phyloP scores from a whole-genome alignment of 345 rosid genomes.

The Fremontodendron californicum region DNA sequence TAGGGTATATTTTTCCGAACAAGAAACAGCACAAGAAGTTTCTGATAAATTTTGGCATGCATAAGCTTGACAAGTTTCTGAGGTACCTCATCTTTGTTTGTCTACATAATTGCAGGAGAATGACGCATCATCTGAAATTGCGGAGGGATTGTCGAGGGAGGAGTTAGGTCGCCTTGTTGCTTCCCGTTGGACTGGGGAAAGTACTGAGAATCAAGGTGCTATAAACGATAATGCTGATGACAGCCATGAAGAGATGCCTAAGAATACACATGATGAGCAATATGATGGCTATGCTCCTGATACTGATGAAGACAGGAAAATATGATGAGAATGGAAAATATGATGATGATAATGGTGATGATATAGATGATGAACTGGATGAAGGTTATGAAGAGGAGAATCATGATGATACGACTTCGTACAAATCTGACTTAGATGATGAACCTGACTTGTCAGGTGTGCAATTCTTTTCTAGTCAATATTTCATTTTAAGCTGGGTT shows the following conservation, averaged over 20 bases:
- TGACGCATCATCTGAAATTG: constrained; percentile 38
- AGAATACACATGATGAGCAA: constrained; percentile 40
- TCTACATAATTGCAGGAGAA: constrained; percentile 33
- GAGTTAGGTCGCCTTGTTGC: constrained; percentile 90
- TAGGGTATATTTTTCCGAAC: neutral
- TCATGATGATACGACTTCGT: constrained; percentile 47
- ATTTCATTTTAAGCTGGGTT: constrained; percentile 6
- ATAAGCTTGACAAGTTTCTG: constrained; percentile 10
- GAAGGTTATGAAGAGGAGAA: constrained; percentile 47
- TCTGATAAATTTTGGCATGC: constrained; percentile 7
- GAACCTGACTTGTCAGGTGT: constrained; percentile 61
- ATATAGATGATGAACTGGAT: constrained; percentile 43
- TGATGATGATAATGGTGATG: constrained; percentile 38
- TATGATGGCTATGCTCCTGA: constrained; percentile 76
- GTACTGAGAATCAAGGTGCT: constrained; percentile 42
- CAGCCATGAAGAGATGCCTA: constrained; percentile 43
- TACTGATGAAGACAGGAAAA: constrained; percentile 47
- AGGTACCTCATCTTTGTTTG: neutral
- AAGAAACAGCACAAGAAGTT: neutral
- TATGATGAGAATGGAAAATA: constrained; percentile 33
- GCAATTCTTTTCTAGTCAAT: neutral
- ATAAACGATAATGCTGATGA: constrained; percentile 31
- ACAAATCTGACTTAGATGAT: constrained; percentile 50
- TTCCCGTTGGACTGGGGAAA: constrained; percentile 93
- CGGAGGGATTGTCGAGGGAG: constrained; percentile 75